A percentile compares a stretch with the other conserved stretches of the same genome.
These are phyloP conservation scores for Citrus sp. DNA, from an alignment of 345 rosid species.

Conservation along the genomic window DNA sequence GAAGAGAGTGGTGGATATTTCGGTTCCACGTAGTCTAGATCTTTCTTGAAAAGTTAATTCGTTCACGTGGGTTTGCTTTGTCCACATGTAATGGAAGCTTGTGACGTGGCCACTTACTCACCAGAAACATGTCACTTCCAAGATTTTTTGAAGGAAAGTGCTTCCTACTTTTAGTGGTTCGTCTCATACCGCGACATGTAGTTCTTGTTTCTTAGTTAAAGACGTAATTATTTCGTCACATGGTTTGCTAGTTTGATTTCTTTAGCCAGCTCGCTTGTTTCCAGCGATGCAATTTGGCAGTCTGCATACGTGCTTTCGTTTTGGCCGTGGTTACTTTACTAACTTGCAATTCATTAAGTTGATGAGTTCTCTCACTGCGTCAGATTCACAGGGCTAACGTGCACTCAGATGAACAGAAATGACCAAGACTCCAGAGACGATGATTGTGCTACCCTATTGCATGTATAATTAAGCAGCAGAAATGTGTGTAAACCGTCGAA, in stretches of 20 bases:
- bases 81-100: slow-evolving; percentile 15
- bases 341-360: background rate
- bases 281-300: background rate
- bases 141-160: background rate
- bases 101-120: background rate
- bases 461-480: no score
- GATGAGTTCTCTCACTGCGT: background rate
- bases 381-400: no score
- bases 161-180: background rate
- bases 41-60: background rate
- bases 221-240: no score
- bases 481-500: no score
- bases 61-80: slow-evolving; percentile 29
- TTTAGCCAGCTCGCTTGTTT: background rate
- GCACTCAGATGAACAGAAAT: background rate
- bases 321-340: background rate
- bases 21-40: slow-evolving; percentile 28
- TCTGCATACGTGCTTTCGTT: background rate
- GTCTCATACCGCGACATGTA: background rate
- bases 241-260: no score
- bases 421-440: no score
- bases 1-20: slow-evolving; percentile 21
- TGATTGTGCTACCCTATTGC: no score
- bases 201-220: background rate
- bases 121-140: background rate